Conservation (phyloP, 768 basidiomycete genomes). For the Psilocybe cubensis region DNA sequence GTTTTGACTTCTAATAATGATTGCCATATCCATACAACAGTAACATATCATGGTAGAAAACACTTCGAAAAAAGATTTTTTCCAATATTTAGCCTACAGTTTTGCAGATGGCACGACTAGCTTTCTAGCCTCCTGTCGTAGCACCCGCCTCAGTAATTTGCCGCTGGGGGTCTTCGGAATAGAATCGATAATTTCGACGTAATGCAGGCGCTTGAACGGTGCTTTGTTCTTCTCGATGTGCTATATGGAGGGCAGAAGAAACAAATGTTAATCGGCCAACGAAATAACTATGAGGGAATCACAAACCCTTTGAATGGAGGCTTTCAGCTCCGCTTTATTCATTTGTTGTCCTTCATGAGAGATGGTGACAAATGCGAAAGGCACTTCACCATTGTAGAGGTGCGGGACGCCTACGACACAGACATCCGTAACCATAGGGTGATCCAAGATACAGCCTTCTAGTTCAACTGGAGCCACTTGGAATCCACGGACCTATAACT, state of each 20-base stretch:
- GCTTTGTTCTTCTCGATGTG: slow-evolving; percentile 54
- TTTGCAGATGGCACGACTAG: not conserved
- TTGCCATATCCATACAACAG: too few relatives aligned
- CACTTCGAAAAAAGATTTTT: too few relatives aligned
- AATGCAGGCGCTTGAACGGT: slow-evolving; percentile 52
- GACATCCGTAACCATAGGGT: slow-evolving; percentile 56
- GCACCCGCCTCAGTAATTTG: slow-evolving; percentile 46
- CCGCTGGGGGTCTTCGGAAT: slow-evolving; percentile 66
- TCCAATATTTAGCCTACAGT: too few relatives aligned
- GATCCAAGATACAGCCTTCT: slow-evolving; percentile 60
- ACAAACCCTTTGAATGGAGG: slow-evolving; percentile 48
- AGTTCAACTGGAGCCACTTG: slow-evolving; percentile 76
- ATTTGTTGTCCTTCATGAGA: slow-evolving; percentile 14
- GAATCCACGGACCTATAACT: slow-evolving; percentile 44
- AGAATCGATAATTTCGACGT: not conserved
- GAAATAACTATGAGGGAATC: not conserved
- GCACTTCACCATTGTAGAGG: slow-evolving; percentile 58
- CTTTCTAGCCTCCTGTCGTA: slow-evolving; percentile 45
- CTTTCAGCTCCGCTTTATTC: not conserved
- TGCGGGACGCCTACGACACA: slow-evolving; percentile 68
- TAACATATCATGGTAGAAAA: too few relatives aligned
- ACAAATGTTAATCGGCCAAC: not conserved
- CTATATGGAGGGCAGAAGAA: slow-evolving; percentile 28
- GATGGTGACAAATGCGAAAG: slow-evolving; percentile 66
- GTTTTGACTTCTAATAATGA: too few relatives aligned